Percentiles rank a stretch among this genome's conserved stretches.
phyloP scores from a whole-genome alignment of 345 rosid genomes.

The Streptanthus diversifolius region DNA sequence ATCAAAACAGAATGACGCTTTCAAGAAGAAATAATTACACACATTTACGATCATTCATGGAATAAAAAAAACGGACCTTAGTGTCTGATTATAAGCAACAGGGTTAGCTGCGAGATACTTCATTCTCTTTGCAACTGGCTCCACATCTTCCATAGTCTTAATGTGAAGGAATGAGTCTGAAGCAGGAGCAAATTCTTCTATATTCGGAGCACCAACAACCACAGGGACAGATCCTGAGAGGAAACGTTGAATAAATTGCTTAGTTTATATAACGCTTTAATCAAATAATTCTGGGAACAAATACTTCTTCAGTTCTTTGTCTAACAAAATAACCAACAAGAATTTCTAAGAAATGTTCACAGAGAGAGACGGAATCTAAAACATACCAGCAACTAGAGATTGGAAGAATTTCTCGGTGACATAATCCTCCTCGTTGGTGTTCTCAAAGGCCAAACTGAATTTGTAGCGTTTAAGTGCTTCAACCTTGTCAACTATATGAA shows the following conservation, averaged over 20 bases:
- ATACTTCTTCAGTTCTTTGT: neutral
- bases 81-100: conserved; percentile 63
- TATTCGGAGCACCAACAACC: conserved; percentile 92
- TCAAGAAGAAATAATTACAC: neutral
- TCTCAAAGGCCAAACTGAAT: conserved; percentile 96
- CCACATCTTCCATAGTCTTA: conserved; percentile 52
- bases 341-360: neutral
- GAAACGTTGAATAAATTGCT: neutral
- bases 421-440: conserved; percentile 97
- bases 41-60: neutral
- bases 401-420: conserved; percentile 96
- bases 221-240: conserved; percentile 79
- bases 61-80: conserved; percentile 45
- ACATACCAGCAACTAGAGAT: conserved; percentile 86
- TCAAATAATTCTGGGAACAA: neutral
- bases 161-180: conserved; percentile 63
- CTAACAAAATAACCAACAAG: neutral
- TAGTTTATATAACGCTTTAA: neutral
- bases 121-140: conserved; percentile 65
- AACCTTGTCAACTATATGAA: conserved; percentile 75
- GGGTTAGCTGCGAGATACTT: conserved; percentile 68
- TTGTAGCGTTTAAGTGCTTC: conserved; percentile 79
- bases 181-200: conserved; percentile 80
- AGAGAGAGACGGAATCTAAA: neutral
- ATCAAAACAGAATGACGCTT: conserved; percentile 14